Conservation (phyloP, 1,284 basidiomycete species). For the Blastosporella zonata region DNA sequence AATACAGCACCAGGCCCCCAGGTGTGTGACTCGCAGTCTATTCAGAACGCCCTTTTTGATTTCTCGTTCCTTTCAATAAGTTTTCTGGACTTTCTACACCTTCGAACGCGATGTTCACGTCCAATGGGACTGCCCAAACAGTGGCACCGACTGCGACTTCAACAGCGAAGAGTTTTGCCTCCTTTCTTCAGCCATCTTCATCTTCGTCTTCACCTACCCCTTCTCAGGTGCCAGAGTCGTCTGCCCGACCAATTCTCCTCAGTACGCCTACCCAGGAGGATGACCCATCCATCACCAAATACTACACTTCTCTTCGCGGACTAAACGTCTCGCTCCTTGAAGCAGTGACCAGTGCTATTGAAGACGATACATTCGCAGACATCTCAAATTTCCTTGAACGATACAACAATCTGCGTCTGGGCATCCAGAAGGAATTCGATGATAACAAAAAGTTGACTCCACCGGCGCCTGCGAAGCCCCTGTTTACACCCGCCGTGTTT, state of each 20-base stretch:
- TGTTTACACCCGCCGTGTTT: too few relatives aligned
- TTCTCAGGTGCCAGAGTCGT: not conserved
- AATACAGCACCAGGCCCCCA: conserved; percentile 10
- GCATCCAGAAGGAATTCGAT: conserved; percentile 59
- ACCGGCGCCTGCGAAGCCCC: conserved; percentile 15
- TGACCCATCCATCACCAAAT: conserved; percentile 37
- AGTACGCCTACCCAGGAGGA: conserved; percentile 15
- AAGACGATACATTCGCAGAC: conserved; percentile 77
- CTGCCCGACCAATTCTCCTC: conserved; percentile 13
- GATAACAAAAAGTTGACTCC: conserved; percentile 28
- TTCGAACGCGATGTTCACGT: conserved; percentile 5
- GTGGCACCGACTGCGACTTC: conserved; percentile 35
- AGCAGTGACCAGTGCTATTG: conserved; percentile 59
- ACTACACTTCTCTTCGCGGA: conserved; percentile 76
- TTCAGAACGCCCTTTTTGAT: not conserved
- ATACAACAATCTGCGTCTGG: conserved; percentile 60
- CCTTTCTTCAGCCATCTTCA: conserved; percentile 29
- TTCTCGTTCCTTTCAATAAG: not conserved
- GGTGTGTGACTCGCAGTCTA: conserved; percentile 23
- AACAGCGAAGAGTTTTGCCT: conserved; percentile 41
- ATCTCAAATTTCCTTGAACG: conserved; percentile 57
- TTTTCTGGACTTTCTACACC: conserved; percentile 12
- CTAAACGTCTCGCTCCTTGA: conserved; percentile 74
- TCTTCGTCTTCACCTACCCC: conserved; percentile 7
- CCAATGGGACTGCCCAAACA: conserved; percentile 3